Percentiles rank a stretch among this genome's conserved stretches.
Evolutionary conservation across 441 rosid species (phyloP).

Genomic region (Raphanus hybrid): DNA sequence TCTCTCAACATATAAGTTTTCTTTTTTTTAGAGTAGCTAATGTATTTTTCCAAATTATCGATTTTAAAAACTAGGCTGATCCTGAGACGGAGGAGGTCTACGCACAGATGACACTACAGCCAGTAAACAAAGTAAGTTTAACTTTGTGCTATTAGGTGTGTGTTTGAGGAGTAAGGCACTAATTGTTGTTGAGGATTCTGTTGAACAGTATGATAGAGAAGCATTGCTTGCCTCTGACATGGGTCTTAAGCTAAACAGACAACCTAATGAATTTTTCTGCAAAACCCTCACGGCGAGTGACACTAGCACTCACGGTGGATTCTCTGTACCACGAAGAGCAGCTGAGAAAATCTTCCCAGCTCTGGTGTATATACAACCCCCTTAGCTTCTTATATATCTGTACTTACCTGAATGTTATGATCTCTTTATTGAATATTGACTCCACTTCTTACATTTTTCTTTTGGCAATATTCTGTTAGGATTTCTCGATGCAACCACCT

Average conservation of each 20-base stretch:
- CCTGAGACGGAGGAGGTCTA: slow-evolving; percentile 96
- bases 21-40: slow-evolving; percentile 8
- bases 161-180: not conserved
- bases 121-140: slow-evolving; percentile 56
- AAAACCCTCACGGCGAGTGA: slow-evolving; percentile 97
- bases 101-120: slow-evolving; percentile 98
- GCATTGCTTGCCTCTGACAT: slow-evolving; percentile 87
- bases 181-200: slow-evolving; percentile 28
- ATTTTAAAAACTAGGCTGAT: slow-evolving; percentile 67
- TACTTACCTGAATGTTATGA: not conserved
- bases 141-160: not conserved
- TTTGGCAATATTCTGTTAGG: slow-evolving; percentile 53
- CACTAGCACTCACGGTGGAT: slow-evolving; percentile 98
- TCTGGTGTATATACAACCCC: slow-evolving; percentile 58
- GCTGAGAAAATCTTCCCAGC: slow-evolving; percentile 96
- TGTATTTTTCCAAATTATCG: not conserved
- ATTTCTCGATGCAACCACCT: slow-evolving; percentile 92
- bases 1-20: not conserved
- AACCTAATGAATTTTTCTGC: slow-evolving; percentile 92
- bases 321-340: slow-evolving; percentile 95
- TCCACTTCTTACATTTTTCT: slow-evolving; percentile 39
- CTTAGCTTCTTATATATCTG: not conserved
- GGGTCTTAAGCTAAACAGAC: slow-evolving; percentile 68
- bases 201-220: slow-evolving; percentile 83
- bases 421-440: slow-evolving; percentile 12